Base-by-base conservation (phyloP, 2,329 filamentous ascomycete genomes). In the Trichoderma sp. region DNA sequence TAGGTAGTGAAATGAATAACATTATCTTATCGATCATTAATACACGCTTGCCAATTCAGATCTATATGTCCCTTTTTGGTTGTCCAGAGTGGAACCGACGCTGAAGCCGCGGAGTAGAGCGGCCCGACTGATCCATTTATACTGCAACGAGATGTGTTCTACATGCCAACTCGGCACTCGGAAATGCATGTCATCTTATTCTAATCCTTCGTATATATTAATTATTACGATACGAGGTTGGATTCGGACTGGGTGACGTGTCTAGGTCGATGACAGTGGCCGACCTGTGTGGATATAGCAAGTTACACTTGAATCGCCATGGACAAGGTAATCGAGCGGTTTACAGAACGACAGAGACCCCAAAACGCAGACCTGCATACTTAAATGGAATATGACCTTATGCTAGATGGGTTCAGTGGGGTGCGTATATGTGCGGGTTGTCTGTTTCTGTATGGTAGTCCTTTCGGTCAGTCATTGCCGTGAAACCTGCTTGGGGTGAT, bases 201-300 rank as follows among this genome's bases (percentile, higher is more conserved):
- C 18, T 9, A n/a, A n/a, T 36, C 34, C 34, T 36, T 36, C 34
- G 3, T 15, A 1, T 39, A 18, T 39, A 39, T 8, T 18, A 18
- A 18, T 1, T 39, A 39, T 39, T 39, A 39, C 6, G 36, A 39
- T 39, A 39, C 36, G 36, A 18, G 15, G 36, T 39, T 39, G 15
- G 36, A 39, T 18, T 39, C 36, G 36, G 36, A 8, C 15, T 39
- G 15, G 15, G 1, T 39, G 36, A 39, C 36, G 15, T 18, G 15
- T 18, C 15, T 18, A 4, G 15, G 36, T 8, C 36, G 2, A 18
- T 18, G 15, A 8, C 0, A 5, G 2, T 43, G 39, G 18, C 39
- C 39, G 4, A 18, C 15, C 4, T n/a, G 3, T 0, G 3, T 43
- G 6, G 39, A 9, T n/a, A n/a, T 1, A 43, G 15, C 1, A 2